Evolutionary conservation across 225 moss, liverwort and hornwort genomes (phyloP), one percentile per base, ranked within the genome.

Genomic region (Pseudoscleropodium purum): DNA sequence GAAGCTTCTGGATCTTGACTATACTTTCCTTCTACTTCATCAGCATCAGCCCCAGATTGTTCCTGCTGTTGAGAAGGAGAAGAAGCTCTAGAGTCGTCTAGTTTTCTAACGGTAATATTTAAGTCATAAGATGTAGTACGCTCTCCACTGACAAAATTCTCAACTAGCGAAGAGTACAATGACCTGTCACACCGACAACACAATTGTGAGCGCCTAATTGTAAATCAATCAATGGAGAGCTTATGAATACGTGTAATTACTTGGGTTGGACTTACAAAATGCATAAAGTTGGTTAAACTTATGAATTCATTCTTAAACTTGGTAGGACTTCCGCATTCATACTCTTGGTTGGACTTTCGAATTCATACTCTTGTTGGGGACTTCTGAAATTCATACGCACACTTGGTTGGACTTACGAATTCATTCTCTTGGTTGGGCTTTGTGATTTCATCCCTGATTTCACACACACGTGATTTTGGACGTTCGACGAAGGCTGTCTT

Each of bases 101-200:
- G 21, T n/a, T 68, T 84, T 10, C 62, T 59, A 18, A 56, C 21
- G 39, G 63, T 64, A 57, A 7, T 59, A 51, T 84, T 63, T 45
- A 24, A 36, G 70, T 88, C 84, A 54, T 57, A 18, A 39, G 83
- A 36, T 30, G 86, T 47, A 33, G 86, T 39, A 27, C 27, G 75
- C 26, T 70, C 84, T n/a, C 85, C 45, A 10, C 30, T 88, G 56
- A 77, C 90, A 30, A 95, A 93, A 83, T 87, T 84, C 83, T 96
- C 98, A 37, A 96, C 96, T 8, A 94, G 75, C 17, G 97, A 92
- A 39, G 96, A 96, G 81, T 95, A 95, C 43, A 94, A 63, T 5
- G 91, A 90, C 67, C 93, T 94, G 88, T 51, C 29, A 63, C 59
- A 51, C 64, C 90, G 67, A 57, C 59, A 77, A 45, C 70, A 65